phyloP scores from a whole-genome alignment of 148 eudicot species.

The Tetragonia tetragonoides region DNA sequence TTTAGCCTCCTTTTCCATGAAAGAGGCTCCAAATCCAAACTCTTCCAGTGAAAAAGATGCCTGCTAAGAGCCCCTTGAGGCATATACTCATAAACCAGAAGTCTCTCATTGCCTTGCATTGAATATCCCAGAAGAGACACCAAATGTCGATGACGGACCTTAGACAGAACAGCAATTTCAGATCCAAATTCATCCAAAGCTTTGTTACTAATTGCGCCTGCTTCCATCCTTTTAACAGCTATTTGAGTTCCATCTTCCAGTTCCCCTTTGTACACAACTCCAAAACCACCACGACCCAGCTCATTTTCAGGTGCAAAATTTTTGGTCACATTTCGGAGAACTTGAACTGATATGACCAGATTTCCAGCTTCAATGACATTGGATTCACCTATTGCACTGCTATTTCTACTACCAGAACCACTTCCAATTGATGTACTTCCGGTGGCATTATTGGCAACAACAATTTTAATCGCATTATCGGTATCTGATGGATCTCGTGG shows the following conservation, averaged over 20 bases:
- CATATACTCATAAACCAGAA: conserved; percentile 94
- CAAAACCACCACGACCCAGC: conserved; percentile 97
- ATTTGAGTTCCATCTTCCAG: conserved; percentile 90
- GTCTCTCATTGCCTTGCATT: conserved; percentile 63
- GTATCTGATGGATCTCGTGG: conserved; percentile 69
- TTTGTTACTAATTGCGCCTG: conserved; percentile 71
- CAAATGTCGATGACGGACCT: conserved; percentile 92
- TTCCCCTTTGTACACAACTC: conserved; percentile 96
- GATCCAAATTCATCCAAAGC: conserved; percentile 82
- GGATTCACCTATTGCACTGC: conserved; percentile 47
- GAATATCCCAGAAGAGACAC: conserved; percentile 92
- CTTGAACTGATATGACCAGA: conserved; percentile 86
- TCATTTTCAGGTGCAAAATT: conserved; percentile 84
- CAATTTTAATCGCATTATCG: conserved; percentile 62
- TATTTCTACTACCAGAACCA: conserved; percentile 60
- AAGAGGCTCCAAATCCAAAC: conserved; percentile 67
- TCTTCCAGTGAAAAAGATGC: conserved; percentile 95
- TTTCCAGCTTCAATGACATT: conserved; percentile 90
- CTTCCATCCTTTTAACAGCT: conserved; percentile 96
- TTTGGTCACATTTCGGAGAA: conserved; percentile 83
- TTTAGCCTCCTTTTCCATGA: conserved; percentile 92
- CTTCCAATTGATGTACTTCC: conserved; percentile 51
- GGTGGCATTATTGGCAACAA: conserved; percentile 45
- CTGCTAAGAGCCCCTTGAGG: conserved; percentile 94
- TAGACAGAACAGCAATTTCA: conserved; percentile 91